Base-by-base conservation (phyloP, 192 early-diverging fungal species). In the Podila epigama region DNA sequence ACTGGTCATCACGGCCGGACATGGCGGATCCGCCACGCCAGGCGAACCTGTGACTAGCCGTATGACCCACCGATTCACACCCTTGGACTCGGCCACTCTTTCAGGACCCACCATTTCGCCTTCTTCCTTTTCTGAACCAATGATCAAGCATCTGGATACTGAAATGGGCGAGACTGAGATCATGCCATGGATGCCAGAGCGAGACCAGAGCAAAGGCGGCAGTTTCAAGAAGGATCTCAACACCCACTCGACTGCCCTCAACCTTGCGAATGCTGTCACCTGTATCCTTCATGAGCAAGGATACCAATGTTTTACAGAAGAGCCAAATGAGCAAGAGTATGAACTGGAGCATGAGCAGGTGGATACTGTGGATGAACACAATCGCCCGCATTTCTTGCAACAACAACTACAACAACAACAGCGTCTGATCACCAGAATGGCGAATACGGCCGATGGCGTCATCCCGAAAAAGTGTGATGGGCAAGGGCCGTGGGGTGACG, bases 201-300 rank as follows among this genome's bases (percentile, higher is more conserved):
- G 72, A 16, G 65, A 75, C 40, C 58, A 68, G 44, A 48, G 64
- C 33, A 55, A 57, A 15, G 65, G 65, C 7, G 65, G 72, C 35
- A 75, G 58, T 31, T 68, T 75, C 50, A 62, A 63, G 55, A 61
- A 31, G 25, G 72, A 75, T 52, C 33, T 75, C 20, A 75, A 75
- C 35, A 75, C 72, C 0, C 65, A 75, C 18, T 35, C 72, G 3
- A 63, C 61, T 13, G 72, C 72, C 10, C 36, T 75, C 2, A 68
- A 75, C 60, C 7, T 75, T 15, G 72, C 72, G 5, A 67, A 62
- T 20, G 72, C 72, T 18, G 60, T 75, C 12, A 25, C 72, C 2
- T 63, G 65, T 36, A 29, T 75, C 22, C 27, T 63, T 48, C 56
- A 51, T 20, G 51, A 35, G 0, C 28, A 28, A 12, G 62, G 31